Conservation (phyloP, 1,139 yeast genomes). For the Lizanozyma gosingica region DNA sequence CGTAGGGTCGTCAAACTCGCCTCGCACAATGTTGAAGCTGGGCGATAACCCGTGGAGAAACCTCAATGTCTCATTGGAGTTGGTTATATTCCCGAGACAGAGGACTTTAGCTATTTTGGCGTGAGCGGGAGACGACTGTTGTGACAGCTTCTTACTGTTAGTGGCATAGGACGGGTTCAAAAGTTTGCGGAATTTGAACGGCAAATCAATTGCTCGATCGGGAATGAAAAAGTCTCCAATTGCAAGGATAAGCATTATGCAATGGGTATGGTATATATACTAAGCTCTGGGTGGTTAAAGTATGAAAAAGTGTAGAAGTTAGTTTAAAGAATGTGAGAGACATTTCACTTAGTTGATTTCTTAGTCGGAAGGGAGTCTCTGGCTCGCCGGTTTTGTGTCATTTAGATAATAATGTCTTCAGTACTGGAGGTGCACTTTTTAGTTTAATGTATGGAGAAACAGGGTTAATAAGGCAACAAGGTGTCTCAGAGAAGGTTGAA, state of each 20-base stretch:
- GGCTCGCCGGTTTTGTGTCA: too few species aligned
- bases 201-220: slow-evolving; percentile 61
- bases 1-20: slow-evolving; percentile 50
- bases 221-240: slow-evolving; percentile 90
- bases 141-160: slow-evolving; percentile 9
- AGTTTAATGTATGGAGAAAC: too few species aligned
- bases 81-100: slow-evolving; percentile 80
- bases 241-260: slow-evolving; percentile 70
- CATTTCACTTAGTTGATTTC: too few species aligned
- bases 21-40: slow-evolving; percentile 68
- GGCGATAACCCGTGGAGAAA: slow-evolving; percentile 63
- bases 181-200: slow-evolving; percentile 57
- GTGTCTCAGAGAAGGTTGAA: too few species aligned
- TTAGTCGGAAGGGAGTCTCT: too few species aligned
- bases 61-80: slow-evolving; percentile 51
- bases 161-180: slow-evolving; percentile 39
- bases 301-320: too few species aligned
- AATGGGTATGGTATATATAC: too few species aligned
- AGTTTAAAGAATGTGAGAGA: too few species aligned
- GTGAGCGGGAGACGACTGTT: slow-evolving; percentile 28
- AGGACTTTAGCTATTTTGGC: slow-evolving; percentile 79
- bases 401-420: too few species aligned
- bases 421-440: too few species aligned
- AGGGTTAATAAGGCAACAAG: too few species aligned
- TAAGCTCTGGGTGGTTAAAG: too few species aligned